These are phyloP conservation scores for Cutaneotrichosporon sp. DNA, from an alignment of 1,284 basidiomycete species.

Conservation along the genomic window DNA sequence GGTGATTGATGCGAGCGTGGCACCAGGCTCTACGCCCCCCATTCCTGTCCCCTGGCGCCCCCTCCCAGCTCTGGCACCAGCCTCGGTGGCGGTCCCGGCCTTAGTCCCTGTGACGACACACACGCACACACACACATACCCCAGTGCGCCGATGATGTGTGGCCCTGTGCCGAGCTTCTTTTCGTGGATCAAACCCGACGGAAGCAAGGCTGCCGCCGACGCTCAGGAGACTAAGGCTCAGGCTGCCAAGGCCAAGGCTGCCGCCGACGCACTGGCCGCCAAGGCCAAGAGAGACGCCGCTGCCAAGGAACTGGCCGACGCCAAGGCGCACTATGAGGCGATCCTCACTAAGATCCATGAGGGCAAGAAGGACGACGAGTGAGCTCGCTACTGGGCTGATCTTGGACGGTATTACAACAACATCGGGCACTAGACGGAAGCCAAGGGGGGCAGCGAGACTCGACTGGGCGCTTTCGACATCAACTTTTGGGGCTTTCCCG, in stretches of 20 bases:
- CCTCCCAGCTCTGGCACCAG: not conserved
- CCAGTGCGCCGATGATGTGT: not conserved
- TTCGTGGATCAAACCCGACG: not conserved
- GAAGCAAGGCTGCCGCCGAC: not conserved
- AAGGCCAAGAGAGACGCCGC: not conserved
- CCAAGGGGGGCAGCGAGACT: not conserved
- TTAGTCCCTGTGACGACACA: not conserved
- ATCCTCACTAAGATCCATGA: not conserved
- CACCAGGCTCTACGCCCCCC: not conserved
- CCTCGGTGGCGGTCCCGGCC: not conserved
- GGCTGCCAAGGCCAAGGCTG: not conserved
- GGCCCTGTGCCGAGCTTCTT: not conserved
- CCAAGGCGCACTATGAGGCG: not conserved
- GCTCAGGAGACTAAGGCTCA: not conserved
- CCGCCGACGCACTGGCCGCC: not conserved
- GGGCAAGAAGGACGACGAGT: constrained; percentile 6
- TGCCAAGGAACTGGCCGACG: not conserved
- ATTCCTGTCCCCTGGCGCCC: not conserved
- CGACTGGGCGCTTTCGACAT: not conserved
- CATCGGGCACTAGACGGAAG: not conserved
- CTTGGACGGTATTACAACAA: not conserved
- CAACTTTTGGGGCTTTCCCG: constrained; percentile 1
- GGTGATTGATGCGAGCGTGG: not conserved
- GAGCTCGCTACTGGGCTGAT: not conserved
- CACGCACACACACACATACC: not conserved